Evolutionary conservation across 2,329 filamentous ascomycete species (phyloP), one percentile per base, ranked within the genome.

Genomic region (Neurospora crassa): DNA sequence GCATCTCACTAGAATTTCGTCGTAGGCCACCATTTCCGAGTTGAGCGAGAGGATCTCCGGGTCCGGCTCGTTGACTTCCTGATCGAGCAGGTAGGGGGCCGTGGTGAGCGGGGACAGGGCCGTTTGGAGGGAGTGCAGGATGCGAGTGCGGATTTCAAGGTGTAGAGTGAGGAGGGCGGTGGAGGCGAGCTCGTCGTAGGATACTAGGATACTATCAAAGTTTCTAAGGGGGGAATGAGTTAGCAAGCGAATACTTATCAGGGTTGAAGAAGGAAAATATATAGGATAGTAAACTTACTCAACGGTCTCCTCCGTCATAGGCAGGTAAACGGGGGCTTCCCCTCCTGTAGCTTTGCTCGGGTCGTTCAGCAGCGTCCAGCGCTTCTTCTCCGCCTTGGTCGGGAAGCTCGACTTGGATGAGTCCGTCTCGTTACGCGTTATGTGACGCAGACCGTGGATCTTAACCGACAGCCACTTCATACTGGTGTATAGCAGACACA

Each of bases 381-480:
- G 88, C 72, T 92, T 89, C 75, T 87, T 90, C 72, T 91, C 88
- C 76, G 87, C 80, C 73, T 84, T 85, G 53, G 53, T 63, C 16
- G 85, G 81, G 68, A 88, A 76, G 42, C 82, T 84, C 45, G 85
- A 85, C 59, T 85, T 82, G 74, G 89, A 87, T 41, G 89, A 89
- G 79, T 93, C 89, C 45, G 88, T 87, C 67, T 92, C 89, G 73
- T 91, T 89, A 69, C 87, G 85, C 24, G 92, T 95, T 77, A 97
- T 93, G 78, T 95, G 90, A 59, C 96, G 89, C 70, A 99, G 85
- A 71, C 92, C 86, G n/a, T 86, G 84, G 59, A 97, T 89, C 81
- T 95, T 96, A 76, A 91, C 91, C 24, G 92, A 90, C 43, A 99
- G 88, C 96, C 96, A 99, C 84, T 96, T 96, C 93, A 98, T 97